phyloP scores from a whole-genome alignment of 2,329 filamentous ascomycete genomes.

The Cercospora sp. region DNA sequence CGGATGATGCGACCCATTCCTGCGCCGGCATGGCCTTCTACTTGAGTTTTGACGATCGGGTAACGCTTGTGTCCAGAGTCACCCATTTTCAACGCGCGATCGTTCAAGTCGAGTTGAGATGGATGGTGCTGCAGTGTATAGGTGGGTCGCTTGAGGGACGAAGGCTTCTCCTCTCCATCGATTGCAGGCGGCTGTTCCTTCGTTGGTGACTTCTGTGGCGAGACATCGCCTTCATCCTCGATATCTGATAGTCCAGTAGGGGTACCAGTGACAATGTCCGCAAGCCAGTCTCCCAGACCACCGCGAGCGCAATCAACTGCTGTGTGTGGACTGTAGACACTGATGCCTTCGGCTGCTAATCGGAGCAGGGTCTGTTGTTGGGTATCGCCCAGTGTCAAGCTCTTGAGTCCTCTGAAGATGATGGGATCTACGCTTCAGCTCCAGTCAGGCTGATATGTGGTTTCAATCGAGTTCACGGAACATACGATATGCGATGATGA shows the following conservation, averaged over 20 bases:
- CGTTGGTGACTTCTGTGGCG: conserved; percentile 16
- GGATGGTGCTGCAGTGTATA: conserved; percentile 52
- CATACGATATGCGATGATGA: conserved; percentile 87
- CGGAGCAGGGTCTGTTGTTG: conserved; percentile 84
- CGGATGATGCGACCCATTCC: conserved; percentile 63
- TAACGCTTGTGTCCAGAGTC: conserved; percentile 52
- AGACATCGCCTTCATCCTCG: conserved; percentile 16
- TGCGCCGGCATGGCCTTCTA: conserved; percentile 49
- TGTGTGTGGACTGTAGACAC: conserved; percentile 91
- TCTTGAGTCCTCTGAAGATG: conserved; percentile 91
- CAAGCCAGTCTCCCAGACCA: conserved; percentile 92
- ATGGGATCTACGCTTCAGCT: conserved; percentile 70
- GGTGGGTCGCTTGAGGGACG: conserved; percentile 41
- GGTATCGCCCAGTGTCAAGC: conserved; percentile 76
- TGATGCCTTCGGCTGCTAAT: conserved; percentile 81
- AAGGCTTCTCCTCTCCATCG: conserved; percentile 40
- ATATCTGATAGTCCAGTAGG: conserved; percentile 35
- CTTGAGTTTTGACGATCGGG: conserved; percentile 54
- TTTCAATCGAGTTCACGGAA: conserved; percentile 12
- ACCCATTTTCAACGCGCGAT: conserved; percentile 42
- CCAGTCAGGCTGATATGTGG: conserved; percentile 28
- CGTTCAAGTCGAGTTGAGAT: conserved; percentile 44
- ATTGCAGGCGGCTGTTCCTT: conserved; percentile 15
- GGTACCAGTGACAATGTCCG: conserved; percentile 72
- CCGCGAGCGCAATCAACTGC: conserved; percentile 83